A percentile compares a stretch with the other conserved stretches of the same genome.
These are phyloP conservation scores for Colletotrichum caudatum DNA, from an alignment of 2,329 filamentous ascomycete species.

Conservation along the genomic window DNA sequence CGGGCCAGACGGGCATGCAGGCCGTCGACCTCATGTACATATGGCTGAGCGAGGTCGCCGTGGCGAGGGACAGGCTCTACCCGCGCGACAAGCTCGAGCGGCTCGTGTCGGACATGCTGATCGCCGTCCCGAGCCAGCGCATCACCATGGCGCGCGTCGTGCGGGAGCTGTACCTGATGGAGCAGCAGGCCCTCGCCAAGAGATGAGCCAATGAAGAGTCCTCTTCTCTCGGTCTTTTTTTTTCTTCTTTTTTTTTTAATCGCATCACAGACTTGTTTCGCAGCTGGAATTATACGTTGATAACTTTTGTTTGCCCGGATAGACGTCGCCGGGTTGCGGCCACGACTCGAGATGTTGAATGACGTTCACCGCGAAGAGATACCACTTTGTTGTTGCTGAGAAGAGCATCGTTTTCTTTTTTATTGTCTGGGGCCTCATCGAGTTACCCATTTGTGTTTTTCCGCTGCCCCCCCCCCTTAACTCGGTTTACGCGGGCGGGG, in stretches of 20 bases:
- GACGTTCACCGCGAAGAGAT: conserved; percentile 39
- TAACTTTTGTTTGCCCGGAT: neutral
- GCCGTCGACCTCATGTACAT: conserved; percentile 66
- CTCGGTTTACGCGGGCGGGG: conserved; percentile 2
- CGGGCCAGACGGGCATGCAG: conserved; percentile 7
- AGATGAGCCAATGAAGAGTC: conserved; percentile 22
- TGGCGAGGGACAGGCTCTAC: conserved; percentile 61
- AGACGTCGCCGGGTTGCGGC: neutral
- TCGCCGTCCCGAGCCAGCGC: conserved; percentile 62
- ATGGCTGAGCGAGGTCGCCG: conserved; percentile 67
- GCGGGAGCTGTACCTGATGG: conserved; percentile 53
- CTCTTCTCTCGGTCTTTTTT: neutral
- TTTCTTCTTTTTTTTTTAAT: neutral
- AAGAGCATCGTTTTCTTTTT: neutral
- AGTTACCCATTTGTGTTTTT: neutral
- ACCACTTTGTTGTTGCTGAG: conserved; percentile 39
- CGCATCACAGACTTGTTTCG: neutral
- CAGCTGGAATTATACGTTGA: conserved; percentile 10
- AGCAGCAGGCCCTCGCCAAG: conserved; percentile 34
- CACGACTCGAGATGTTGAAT: conserved; percentile 18
- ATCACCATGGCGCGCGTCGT: conserved; percentile 67
- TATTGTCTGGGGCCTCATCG: neutral
- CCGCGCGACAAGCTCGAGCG: conserved; percentile 62
- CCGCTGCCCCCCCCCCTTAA: neutral
- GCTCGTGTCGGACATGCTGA: conserved; percentile 66